Evolutionary conservation across 306 rosid species (phyloP).

Genomic region (Comarum palustre): DNA sequence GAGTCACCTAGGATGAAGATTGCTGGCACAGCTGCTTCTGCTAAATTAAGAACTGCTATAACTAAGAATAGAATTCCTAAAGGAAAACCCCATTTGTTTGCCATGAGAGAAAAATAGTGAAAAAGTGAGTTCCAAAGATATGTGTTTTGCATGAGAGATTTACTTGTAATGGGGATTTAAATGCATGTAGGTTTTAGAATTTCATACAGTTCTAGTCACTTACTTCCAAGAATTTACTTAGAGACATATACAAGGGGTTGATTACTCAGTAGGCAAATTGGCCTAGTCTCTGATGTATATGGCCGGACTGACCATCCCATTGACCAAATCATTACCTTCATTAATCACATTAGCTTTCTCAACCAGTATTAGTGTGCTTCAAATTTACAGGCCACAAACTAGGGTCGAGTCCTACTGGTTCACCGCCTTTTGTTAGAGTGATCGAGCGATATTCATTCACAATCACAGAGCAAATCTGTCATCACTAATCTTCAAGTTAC

Average conservation of each 20-base stretch:
- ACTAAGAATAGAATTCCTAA: neutral
- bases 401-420: neutral
- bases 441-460: neutral
- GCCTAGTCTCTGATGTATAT: slow-evolving; percentile 1
- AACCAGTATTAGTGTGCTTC: neutral
- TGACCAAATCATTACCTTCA: neutral
- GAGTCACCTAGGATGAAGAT: slow-evolving; percentile 32
- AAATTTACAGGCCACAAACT: too few species aligned
- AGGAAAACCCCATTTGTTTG: neutral
- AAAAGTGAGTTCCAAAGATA: neutral
- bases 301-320: slow-evolving; percentile 17
- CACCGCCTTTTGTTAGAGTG: neutral
- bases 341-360: neutral
- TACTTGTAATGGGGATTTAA: neutral
- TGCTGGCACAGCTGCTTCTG: slow-evolving; percentile 19
- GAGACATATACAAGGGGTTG: neutral
- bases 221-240: neutral
- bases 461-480: neutral
- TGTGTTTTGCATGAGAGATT: neutral
- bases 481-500: neutral
- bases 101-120: neutral
- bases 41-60: neutral
- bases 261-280: slow-evolving; percentile 9
- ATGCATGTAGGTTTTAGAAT: neutral
- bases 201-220: neutral